Evolutionary conservation across 768 basidiomycete genomes (phyloP), one percentile per base, ranked within the genome.

Genomic region (Lentinula sp.): DNA sequence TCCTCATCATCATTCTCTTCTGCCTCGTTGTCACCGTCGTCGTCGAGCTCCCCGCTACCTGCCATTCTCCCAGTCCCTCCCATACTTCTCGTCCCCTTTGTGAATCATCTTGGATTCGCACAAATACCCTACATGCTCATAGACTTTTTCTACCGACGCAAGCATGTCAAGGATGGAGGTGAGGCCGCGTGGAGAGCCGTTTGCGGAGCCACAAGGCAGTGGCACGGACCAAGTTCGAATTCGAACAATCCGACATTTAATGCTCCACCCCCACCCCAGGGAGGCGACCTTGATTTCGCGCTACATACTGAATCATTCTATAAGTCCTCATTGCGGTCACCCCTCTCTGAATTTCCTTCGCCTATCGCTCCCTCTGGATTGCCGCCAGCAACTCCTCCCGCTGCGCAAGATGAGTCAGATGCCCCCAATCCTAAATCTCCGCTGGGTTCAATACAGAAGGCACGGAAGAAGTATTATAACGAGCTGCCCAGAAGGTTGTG

Each of bases 71-170:
- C 82, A 0, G 85, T 87, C 42, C 91, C 96, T 1, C 89, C 96
- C 1, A 75, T 98, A 57, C 80, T 93, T 28, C 79, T 93, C 46
- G 84, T 93, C 34, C 79, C 86, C 11, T 93, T 86, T 71, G 79
- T 81, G 42, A 84, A 93, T 67, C 80, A 87, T 65, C 79, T 96
- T 57, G 95, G 95, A 6, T 81, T 95, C 69, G 82, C 80, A 32
- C 90, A 91, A 68, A 86, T 96, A 60, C 95, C 95, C 11, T 74
- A 83, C 66, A 95, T 96, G 93, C 82, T 96, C 51, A 88, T 86
- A 84, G 91, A 86, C 64, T 94, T 94, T 74, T 98, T 97, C 78
- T 95, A 93, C 70, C 87, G 91, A 70, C 86, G 94, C 7, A 76
- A 84, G 51, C 86, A 89, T 68, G 93, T 93, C n/a, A 81, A 74